Conservation (phyloP, 2,329 filamentous ascomycete species). For the Pseudohalonectria lignicola region DNA sequence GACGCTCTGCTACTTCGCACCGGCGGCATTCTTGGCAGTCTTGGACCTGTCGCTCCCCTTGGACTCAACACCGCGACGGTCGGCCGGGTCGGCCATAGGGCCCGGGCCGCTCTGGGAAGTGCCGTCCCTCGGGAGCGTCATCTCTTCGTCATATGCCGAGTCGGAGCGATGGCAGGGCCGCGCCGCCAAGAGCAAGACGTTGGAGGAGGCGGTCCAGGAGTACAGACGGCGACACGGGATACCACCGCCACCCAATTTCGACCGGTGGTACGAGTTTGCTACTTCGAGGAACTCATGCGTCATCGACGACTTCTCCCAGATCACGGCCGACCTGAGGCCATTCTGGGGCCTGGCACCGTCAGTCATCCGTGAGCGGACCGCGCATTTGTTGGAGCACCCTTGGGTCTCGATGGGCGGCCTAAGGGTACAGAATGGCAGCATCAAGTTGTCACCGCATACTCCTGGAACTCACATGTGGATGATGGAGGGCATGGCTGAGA, state of each 20-base stretch:
- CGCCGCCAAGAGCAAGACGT: slow-evolving; percentile 32
- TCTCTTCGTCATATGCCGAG: slow-evolving; percentile 31
- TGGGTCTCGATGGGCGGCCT: slow-evolving; percentile 19
- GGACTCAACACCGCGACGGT: no score
- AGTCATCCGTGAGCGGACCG: slow-evolving; percentile 42
- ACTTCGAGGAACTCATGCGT: slow-evolving; percentile 55
- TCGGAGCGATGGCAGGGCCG: slow-evolving; percentile 1
- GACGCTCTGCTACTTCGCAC: background rate
- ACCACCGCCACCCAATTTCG: slow-evolving; percentile 79
- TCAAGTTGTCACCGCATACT: slow-evolving; percentile 18
- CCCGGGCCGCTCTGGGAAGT: no score
- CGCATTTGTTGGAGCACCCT: slow-evolving; percentile 17
- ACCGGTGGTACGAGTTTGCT: slow-evolving; percentile 50
- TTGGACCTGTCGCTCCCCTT: background rate
- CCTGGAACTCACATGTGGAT: slow-evolving; percentile 23
- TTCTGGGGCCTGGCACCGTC: slow-evolving; percentile 57
- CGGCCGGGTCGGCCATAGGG: background rate
- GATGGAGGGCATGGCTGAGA: slow-evolving; percentile 22
- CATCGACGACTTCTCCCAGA: slow-evolving; percentile 61
- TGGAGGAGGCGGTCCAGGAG: slow-evolving; percentile 64
- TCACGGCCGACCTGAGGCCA: slow-evolving; percentile 53
- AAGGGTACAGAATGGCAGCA: slow-evolving; percentile 17
- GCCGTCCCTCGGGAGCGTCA: background rate
- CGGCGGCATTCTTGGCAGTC: background rate
- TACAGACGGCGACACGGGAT: slow-evolving; percentile 77